Percentiles rank a stretch among this genome's conserved stretches.
These are phyloP conservation scores for Daedalea quercina DNA, from an alignment of 768 basidiomycete species.

Conservation along the genomic window DNA sequence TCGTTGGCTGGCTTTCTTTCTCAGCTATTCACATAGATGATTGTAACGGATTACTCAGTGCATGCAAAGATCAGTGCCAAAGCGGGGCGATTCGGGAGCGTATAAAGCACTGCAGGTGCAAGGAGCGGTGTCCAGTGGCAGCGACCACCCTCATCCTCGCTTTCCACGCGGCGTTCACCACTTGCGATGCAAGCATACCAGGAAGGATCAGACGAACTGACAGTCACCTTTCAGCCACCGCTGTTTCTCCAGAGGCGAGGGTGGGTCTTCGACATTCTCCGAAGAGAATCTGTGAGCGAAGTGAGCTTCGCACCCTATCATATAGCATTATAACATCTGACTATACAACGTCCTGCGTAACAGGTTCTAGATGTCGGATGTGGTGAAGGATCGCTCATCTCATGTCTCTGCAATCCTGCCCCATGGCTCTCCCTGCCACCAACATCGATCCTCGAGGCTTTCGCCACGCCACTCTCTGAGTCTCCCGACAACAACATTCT, in stretches of 20 bases:
- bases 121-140: too few relatives aligned
- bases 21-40: too few relatives aligned
- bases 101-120: too few relatives aligned
- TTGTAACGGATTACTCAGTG: too few relatives aligned
- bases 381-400: conserved; percentile 71
- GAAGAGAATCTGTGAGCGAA: conserved; percentile 16
- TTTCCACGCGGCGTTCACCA: too few relatives aligned
- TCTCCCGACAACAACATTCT: background rate
- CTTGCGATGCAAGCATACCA: background rate
- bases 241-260: conserved; percentile 21
- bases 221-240: conserved; percentile 21
- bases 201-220: conserved; percentile 12
- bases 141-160: too few relatives aligned
- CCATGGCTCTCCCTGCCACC: conserved; percentile 51
- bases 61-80: too few relatives aligned
- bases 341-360: too few relatives aligned
- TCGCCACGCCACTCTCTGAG: conserved; percentile 1
- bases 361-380: conserved; percentile 83
- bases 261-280: conserved; percentile 23
- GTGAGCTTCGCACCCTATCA: conserved; percentile 3
- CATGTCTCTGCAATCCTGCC: conserved; percentile 66
- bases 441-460: conserved; percentile 6
- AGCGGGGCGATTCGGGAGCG: too few relatives aligned
- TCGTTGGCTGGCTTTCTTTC: too few relatives aligned
- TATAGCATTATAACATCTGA: background rate